Evolutionary conservation across 352 stramenopile species (phyloP), one percentile per base, ranked within the genome.

Genomic region (Phytophthora boehmeriae): DNA sequence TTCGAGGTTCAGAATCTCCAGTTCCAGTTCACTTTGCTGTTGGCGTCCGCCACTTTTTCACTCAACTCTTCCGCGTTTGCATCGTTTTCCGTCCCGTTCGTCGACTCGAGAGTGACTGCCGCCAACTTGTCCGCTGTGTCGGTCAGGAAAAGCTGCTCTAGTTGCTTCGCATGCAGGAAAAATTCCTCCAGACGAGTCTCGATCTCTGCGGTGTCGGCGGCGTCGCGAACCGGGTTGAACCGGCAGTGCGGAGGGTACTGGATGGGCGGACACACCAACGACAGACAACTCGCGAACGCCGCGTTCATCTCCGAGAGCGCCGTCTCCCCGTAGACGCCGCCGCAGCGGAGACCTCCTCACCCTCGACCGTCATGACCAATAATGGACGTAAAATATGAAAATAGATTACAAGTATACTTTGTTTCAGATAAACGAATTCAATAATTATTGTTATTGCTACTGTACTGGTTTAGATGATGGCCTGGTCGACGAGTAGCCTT

Each of bases 141-240:
- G 43, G 80, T 69, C 54, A 94, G 62, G 48, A 92, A 86, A 4
- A 90, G 71, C 67, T 90, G 60, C 65, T 94, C 85, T 17, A 92
- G 67, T 65, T 90, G 82, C 82, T 94, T 94, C 30, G 85, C 85
- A 56, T 88, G 78, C 55, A 91, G 46, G 43, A 94, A 94, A 61
- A 92, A 90, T 54, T 88, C 73, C 56, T 90, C 79, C 11, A 94
- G 73, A 8, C 78, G 77, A 46, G 68, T 58, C 42, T 91, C 78
- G 54, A 92, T 76, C 75, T 92, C 85, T 30, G 73, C 68, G 41
- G 83, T 86, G 68, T 94, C 85, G 35, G 85, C 83, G 16, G 85
- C 78, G 58, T 94, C 85, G 27, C 90, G 85, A 59, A 94, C 79
- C 4, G 85, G 85, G 52, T 94, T 94, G 47, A 90, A 88, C n/a